Evolutionary conservation across 129 eudicot species (phyloP), one percentile per base, ranked within the genome.

Genomic region (sunflower (Helianthus annuus)): DNA sequence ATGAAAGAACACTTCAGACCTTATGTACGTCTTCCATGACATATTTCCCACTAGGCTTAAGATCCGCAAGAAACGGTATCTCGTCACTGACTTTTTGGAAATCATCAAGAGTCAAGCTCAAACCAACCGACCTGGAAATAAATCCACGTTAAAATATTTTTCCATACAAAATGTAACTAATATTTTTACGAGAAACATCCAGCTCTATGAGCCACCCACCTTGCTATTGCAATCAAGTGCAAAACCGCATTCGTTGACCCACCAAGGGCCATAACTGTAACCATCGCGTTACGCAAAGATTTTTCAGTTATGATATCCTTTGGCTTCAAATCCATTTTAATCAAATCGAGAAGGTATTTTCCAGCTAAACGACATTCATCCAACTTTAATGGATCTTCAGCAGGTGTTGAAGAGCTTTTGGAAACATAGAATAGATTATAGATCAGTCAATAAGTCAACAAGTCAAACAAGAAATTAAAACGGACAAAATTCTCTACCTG

Each of bases 1-100:
- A 19, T 19, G 22, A 19, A 19, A 19, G 22, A 19, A 19, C 22
- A 19, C 22, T 19, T 19, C 22, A 19, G 16, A 95, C 95, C 94
- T 95, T 91, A 71, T 95, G 99, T 56, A 95, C 81, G 74, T 95
- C 99, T 77, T 95, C 99, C 99, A 95, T 95, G 15, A 95, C 97
- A 72, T 84, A 95, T 78, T 95, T 95, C 36, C 99, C 97, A 80
- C 99, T 95, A 45, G 97, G 99, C 84, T 95, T 95, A 74, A 95
- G 99, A 91, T 95, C 97, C 63, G 97, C 96, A 73, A 95, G 96
- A 78, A 95, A 88, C 4, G 99, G 99, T 72, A 95, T 86, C 68
- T 66, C 40, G 36, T 95, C 97, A 71, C 97, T 95, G 36, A 95
- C 90, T 85, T 95, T 95, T 54, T 95, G 99, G 80, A 95, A 95